A percentile compares a stretch with the other conserved stretches of the same genome.
Evolutionary conservation across 331 rosid species (phyloP).

Genomic region (Rosa hybrid): DNA sequence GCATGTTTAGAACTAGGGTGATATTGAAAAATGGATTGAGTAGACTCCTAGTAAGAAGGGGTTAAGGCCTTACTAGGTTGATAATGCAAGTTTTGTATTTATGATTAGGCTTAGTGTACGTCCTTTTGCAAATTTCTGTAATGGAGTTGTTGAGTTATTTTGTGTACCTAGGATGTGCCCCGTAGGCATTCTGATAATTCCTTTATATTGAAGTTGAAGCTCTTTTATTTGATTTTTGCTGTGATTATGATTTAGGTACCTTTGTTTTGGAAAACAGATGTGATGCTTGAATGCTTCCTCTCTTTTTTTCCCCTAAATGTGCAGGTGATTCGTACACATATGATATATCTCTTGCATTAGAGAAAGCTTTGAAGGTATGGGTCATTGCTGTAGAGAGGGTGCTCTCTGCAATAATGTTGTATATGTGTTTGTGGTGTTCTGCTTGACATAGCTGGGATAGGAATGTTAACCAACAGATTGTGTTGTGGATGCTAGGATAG

Average conservation of each 20-base stretch:
- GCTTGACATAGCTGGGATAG: slow-evolving; percentile 1
- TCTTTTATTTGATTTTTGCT: neutral
- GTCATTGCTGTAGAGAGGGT: slow-evolving; percentile 30
- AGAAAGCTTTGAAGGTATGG: slow-evolving; percentile 87
- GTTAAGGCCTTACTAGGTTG: slow-evolving; percentile 22
- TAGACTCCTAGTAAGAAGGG: neutral
- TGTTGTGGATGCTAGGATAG: no score
- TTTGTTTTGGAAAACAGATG: neutral
- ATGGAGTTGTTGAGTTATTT: neutral
- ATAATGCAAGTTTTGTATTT: neutral
- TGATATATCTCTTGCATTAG: slow-evolving; percentile 62
- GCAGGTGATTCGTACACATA: slow-evolving; percentile 62
- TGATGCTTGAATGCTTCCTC: slow-evolving; percentile 6
- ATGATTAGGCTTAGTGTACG: neutral
- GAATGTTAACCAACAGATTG: no score
- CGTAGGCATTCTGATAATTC: neutral
- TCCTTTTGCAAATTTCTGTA: neutral
- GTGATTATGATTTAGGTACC: neutral
- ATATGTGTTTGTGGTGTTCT: slow-evolving; percentile 13
- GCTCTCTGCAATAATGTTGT: slow-evolving; percentile 20
- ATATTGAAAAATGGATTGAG: neutral
- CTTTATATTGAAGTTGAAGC: neutral
- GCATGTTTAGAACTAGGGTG: neutral
- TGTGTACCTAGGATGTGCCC: neutral
- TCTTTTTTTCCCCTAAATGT: slow-evolving; percentile 5